phyloP scores from a whole-genome alignment of 768 basidiomycete species.

The Pisolithus tinctorius region DNA sequence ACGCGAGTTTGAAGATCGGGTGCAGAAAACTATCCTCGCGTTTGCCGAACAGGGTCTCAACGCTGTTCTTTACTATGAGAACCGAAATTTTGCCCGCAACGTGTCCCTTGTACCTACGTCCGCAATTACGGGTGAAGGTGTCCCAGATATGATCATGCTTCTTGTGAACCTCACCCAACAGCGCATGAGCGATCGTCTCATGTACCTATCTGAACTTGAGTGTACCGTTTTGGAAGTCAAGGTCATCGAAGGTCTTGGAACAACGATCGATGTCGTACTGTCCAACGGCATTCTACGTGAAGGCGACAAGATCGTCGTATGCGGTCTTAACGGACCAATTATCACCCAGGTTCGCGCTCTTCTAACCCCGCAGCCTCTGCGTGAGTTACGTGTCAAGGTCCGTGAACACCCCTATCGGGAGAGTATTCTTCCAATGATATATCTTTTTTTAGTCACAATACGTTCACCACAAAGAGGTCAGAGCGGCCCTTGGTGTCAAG shows the following conservation, averaged over 20 bases:
- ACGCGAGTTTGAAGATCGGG: slow-evolving; percentile 89
- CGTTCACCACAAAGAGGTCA: slow-evolving; percentile 96
- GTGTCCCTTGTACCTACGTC: slow-evolving; percentile 98
- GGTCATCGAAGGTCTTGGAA: slow-evolving; percentile 95
- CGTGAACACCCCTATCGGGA: slow-evolving; percentile 9
- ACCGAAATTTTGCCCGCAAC: slow-evolving; percentile 89
- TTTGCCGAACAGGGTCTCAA: slow-evolving; percentile 99
- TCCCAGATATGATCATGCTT: slow-evolving; percentile 99
- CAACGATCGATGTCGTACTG: slow-evolving; percentile 93
- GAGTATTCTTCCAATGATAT: background rate
- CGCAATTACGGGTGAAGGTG: slow-evolving; percentile 95
- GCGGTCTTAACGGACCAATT: slow-evolving; percentile 95
- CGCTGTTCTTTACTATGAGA: slow-evolving; percentile 92
- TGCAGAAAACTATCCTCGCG: slow-evolving; percentile 77
- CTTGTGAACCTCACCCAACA: slow-evolving; percentile 96
- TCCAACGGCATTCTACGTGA: slow-evolving; percentile 91
- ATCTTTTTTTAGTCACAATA: slow-evolving; percentile 66
- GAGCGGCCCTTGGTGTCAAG: slow-evolving; percentile 95
- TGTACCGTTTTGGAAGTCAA: slow-evolving; percentile 99
- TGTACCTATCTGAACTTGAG: slow-evolving; percentile 96
- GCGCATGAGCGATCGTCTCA: slow-evolving; percentile 93
- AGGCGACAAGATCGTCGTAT: slow-evolving; percentile 91
- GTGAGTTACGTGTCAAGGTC: slow-evolving; percentile 94
- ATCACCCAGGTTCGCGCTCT: slow-evolving; percentile 91
- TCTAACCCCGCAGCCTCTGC: slow-evolving; percentile 91